Evolutionary conservation across 176 grass and related monocot genomes (phyloP).

Genomic region (Metroxylon sagu): DNA sequence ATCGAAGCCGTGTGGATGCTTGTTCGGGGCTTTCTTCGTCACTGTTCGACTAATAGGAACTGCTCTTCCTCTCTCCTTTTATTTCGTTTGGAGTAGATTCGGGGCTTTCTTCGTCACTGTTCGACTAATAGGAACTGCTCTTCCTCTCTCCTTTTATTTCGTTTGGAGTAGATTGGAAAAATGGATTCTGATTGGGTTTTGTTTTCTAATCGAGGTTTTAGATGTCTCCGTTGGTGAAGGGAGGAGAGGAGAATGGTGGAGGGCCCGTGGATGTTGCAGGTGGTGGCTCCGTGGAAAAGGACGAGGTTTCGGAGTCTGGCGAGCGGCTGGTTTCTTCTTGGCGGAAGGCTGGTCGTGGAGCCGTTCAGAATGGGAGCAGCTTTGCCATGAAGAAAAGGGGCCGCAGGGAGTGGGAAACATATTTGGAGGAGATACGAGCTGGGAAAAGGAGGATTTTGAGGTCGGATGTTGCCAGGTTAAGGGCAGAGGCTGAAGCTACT

Average conservation of each 20-base stretch:
- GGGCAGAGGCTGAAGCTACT: conserved; percentile 21
- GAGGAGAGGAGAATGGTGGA: conserved; percentile 2
- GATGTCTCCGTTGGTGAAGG: conserved; percentile 16
- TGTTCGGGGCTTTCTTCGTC: too few species aligned
- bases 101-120: too few species aligned
- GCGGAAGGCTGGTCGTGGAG: conserved; percentile 2
- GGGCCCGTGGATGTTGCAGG: background rate
- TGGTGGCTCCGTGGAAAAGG: background rate
- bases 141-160: too few species aligned
- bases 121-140: too few species aligned
- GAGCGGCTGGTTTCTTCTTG: too few species aligned
- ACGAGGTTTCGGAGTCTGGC: too few species aligned
- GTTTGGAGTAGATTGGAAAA: too few species aligned
- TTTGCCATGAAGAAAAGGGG: conserved; percentile 31
- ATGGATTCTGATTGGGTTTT: background rate
- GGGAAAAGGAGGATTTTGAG: conserved; percentile 42
- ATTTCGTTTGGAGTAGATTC: too few species aligned
- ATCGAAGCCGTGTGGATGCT: too few species aligned
- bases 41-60: too few species aligned
- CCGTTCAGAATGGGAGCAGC: background rate
- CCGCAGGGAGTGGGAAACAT: conserved; percentile 41
- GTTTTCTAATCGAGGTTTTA: conserved; percentile 4
- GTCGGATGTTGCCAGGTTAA: conserved; percentile 28
- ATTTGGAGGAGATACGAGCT: conserved; percentile 25
- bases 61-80: too few species aligned